phyloP scores from a whole-genome alignment of 1,139 yeast genomes.

The Suhomyces guaymorum region DNA sequence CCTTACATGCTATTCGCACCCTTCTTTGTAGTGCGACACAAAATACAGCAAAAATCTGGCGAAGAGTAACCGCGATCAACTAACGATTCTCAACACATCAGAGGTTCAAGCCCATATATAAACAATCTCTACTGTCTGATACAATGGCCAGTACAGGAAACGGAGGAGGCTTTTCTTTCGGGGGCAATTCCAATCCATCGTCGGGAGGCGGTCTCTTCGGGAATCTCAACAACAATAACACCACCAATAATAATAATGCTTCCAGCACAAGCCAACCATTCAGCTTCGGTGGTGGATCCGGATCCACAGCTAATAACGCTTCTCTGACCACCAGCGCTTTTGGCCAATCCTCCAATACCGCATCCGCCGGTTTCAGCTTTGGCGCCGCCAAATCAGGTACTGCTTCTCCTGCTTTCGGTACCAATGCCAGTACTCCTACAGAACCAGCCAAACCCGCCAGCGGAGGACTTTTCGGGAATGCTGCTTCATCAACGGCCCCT shows the following conservation, averaged over 20 bases:
- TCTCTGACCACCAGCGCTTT: background rate
- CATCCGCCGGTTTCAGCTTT: constrained; percentile 13
- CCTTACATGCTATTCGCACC: too few species aligned
- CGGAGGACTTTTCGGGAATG: constrained; percentile 14
- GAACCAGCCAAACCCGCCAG: constrained; percentile 7
- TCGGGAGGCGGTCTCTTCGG: background rate
- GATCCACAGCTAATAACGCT: background rate
- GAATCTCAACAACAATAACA: constrained; percentile 1
- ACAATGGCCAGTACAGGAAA: constrained; percentile 1
- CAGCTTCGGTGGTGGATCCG: background rate
- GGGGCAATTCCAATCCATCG: constrained; percentile 1
- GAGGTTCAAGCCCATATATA: background rate
- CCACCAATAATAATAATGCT: background rate
- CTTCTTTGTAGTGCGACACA: too few species aligned
- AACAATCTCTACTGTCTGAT: background rate
- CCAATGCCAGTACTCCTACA: constrained; percentile 5
- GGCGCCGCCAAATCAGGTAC: too few species aligned
- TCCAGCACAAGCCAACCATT: background rate
- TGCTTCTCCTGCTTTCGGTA: too few species aligned
- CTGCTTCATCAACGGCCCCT: too few species aligned
- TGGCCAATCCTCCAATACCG: background rate
- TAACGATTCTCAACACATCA: constrained; percentile 3
- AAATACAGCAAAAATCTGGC: constrained; percentile 1
- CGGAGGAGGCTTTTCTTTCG: constrained; percentile 4
- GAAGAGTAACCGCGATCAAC: constrained; percentile 5